phyloP scores from a whole-genome alignment of 2,329 filamentous ascomycete genomes.

The Westerdykella ornata region DNA sequence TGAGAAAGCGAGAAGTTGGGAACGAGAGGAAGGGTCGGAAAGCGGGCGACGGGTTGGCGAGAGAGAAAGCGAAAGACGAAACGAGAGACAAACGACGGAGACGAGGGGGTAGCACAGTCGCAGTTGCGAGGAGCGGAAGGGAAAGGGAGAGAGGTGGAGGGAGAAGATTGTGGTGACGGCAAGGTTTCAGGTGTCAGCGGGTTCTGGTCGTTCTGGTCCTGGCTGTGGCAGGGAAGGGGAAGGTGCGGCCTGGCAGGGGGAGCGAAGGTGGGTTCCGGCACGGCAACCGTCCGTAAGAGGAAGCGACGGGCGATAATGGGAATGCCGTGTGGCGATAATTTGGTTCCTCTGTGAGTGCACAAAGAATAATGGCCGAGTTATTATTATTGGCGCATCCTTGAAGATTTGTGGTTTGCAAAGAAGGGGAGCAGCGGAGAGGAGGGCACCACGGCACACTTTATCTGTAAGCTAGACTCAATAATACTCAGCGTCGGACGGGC shows the following conservation, averaged over 20 bases:
- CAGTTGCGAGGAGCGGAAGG: constrained; percentile 13
- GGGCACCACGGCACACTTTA: too few species aligned
- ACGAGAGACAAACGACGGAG: constrained; percentile 26
- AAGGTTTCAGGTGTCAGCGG: constrained; percentile 17
- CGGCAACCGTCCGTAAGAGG: constrained; percentile 5
- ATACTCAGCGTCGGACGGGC: too few species aligned
- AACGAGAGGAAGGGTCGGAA: constrained; percentile 3
- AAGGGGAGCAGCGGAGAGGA: too few species aligned
- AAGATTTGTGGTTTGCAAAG: too few species aligned
- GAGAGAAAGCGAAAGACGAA: constrained; percentile 24
- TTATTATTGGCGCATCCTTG: not conserved
- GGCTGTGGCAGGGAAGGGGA: not conserved
- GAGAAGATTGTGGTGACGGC: constrained; percentile 10
- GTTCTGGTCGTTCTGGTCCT: constrained; percentile 1
- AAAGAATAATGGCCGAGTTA: too few species aligned
- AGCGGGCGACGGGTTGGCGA: constrained; percentile 11
- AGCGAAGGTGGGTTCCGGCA: not conserved
- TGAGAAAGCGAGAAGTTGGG: constrained; percentile 3
- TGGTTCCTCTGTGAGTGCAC: too few species aligned
- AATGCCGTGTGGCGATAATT: constrained; percentile 1
- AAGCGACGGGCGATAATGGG: constrained; percentile 3
- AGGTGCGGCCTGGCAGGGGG: constrained; percentile 6
- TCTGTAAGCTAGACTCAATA: too few species aligned
- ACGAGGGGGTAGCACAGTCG: too few species aligned
- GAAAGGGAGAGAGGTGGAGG: constrained; percentile 14